Conservation (phyloP, 352 stramenopile species). For the Blastocystis sp. region DNA sequence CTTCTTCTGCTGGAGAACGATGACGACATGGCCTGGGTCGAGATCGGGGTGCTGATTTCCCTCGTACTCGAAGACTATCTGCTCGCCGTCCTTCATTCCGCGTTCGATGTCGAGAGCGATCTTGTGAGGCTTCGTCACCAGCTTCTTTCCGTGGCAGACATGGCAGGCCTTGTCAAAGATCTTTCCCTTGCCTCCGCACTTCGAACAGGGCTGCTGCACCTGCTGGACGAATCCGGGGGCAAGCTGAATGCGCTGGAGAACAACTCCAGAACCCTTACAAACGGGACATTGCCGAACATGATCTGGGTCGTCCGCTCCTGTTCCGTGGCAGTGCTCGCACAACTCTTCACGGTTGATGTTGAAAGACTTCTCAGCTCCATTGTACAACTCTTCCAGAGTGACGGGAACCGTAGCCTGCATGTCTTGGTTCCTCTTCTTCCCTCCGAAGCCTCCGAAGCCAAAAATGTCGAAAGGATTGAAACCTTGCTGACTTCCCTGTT, state of each 20-base stretch:
- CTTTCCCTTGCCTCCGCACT: conserved; percentile 80
- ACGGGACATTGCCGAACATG: conserved; percentile 76
- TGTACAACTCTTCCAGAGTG: conserved; percentile 88
- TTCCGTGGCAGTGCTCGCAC: conserved; percentile 84
- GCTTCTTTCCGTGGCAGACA: conserved; percentile 83
- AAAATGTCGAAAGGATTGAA: conserved; percentile 63
- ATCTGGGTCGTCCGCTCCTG: conserved; percentile 80
- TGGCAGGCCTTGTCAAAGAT: conserved; percentile 80
- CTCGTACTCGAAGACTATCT: conserved; percentile 85
- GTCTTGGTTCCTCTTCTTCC: conserved; percentile 63
- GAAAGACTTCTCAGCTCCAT: conserved; percentile 85
- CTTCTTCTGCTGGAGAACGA: conserved; percentile 78
- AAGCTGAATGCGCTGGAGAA: conserved; percentile 74
- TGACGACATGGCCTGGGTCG: conserved; percentile 82
- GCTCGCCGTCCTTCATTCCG: conserved; percentile 83
- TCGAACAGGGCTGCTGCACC: conserved; percentile 80
- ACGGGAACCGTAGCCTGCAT: conserved; percentile 64
- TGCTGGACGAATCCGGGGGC: conserved; percentile 80
- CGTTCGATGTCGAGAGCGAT: conserved; percentile 90
- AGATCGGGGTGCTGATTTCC: conserved; percentile 80
- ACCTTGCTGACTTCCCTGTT: conserved; percentile 48
- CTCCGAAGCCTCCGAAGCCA: conserved; percentile 37
- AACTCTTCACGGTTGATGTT: conserved; percentile 84
- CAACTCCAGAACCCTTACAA: conserved; percentile 85
- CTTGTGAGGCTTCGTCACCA: conserved; percentile 71